Conservation (phyloP, 176 grass and related monocot genomes). For the Raddia distichophylla region DNA sequence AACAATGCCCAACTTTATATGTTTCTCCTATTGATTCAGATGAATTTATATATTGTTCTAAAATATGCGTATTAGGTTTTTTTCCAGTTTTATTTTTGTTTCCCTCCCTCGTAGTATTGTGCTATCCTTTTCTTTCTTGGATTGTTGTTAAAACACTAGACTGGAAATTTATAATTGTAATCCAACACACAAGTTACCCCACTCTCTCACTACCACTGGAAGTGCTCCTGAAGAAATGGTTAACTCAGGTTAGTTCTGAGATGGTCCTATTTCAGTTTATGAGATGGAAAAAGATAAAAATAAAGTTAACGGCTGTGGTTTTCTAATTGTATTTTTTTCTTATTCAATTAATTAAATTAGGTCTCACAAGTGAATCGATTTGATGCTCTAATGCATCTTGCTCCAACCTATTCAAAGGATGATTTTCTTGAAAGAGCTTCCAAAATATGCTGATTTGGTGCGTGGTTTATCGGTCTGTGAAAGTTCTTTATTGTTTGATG, state of each 20-base stretch:
- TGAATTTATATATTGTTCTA: background rate
- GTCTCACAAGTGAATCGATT: constrained; percentile 63
- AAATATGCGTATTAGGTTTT: background rate
- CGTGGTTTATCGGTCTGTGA: constrained; percentile 74
- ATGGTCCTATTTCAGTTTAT: constrained; percentile 12
- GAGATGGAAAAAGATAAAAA: constrained; percentile 1
- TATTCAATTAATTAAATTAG: constrained; percentile 36
- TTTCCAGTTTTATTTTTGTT: background rate
- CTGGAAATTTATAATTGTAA: constrained; percentile 3
- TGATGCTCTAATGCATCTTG: constrained; percentile 71
- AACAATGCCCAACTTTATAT: background rate
- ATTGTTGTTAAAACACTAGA: background rate
- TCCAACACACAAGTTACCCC: background rate
- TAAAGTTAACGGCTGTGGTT: background rate
- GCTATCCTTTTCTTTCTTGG: background rate
- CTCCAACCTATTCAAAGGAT: constrained; percentile 51
- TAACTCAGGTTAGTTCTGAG: constrained; percentile 60
- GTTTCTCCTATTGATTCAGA: background rate
- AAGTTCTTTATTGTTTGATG: constrained; percentile 70
- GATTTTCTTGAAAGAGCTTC: constrained; percentile 60
- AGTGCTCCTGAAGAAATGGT: constrained; percentile 65
- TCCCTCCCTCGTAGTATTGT: background rate
- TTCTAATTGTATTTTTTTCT: background rate
- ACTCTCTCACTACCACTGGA: constrained; percentile 53
- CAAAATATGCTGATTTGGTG: constrained; percentile 61